Evolutionary conservation across 2,329 filamentous ascomycete species (phyloP), one percentile per base, ranked within the genome.

Genomic region (Aotearoamyces nothofagi): DNA sequence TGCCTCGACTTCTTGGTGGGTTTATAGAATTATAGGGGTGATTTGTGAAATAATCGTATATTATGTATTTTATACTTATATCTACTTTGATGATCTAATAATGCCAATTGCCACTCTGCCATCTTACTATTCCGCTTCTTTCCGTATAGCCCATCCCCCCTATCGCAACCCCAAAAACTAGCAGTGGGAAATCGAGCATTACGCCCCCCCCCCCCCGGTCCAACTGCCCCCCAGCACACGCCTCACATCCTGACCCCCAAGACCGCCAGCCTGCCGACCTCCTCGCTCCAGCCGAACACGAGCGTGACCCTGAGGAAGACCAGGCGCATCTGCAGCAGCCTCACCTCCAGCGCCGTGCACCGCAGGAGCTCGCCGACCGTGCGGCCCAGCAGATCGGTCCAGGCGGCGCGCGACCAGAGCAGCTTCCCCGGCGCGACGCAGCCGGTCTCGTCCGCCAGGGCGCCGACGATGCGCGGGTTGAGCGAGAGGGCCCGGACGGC

Each of bases 391-490:
- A 68, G 41, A 14, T 64, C 49, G 17, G 40, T 42, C 69, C 68
- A 75, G 0, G 69, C 69, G 2, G 50, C 32, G 10, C 59, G 50
- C 4, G 57, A 61, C 51, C 71, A 61, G 11, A 71, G 47, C 3
- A 73, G 48, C 44, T 69, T 70, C 0, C 60, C 61, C 2, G 54
- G 43, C 2, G 47, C 42, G 6, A 72, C 54, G 17, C 53, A 55
- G 4, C 63, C 69, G 0, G 67, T 74, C 44, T 76, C 70, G 34
- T 76, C 60, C 5, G 55, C 28, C 3, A 62, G 39, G 1, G 41
- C 44, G 6, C 57, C 55, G 15, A 63, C 43, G 17, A 58, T 44
- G 7, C 47, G 48, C 4, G 58, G 51, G 36, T 62, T 63, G 3
- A 57, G 42, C 5, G 38, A 36, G 8, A 61, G 49, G 0, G 35